These are phyloP conservation scores for Coemansia sp. DNA, from an alignment of 192 early-diverging fungal genomes.

Conservation along the genomic window DNA sequence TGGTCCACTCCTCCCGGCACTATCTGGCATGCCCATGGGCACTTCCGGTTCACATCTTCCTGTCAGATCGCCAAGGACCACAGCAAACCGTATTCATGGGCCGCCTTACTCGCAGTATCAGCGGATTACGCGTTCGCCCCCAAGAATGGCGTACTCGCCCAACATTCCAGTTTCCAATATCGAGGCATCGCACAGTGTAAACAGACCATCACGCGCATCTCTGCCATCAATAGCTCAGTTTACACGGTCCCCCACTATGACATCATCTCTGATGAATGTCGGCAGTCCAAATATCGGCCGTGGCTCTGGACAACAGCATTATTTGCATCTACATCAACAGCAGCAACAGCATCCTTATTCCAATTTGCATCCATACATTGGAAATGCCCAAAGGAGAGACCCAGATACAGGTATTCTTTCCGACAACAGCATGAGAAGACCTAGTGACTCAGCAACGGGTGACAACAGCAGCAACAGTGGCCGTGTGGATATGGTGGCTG, in stretches of 20 bases:
- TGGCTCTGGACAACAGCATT: slow-evolving; percentile 4
- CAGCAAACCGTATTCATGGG: background rate
- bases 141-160: slow-evolving; percentile 28
- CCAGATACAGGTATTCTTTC: slow-evolving; percentile 8
- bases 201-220: background rate
- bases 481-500: slow-evolving; percentile 14
- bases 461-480: slow-evolving; percentile 23
- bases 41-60: background rate
- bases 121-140: slow-evolving; percentile 28
- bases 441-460: slow-evolving; percentile 22
- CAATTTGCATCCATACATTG: background rate
- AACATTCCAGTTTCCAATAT: background rate
- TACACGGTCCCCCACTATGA: slow-evolving; percentile 7
- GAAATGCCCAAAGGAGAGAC: slow-evolving; percentile 5
- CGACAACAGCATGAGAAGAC: slow-evolving; percentile 12
- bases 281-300: slow-evolving; percentile 12
- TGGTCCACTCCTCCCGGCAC: background rate
- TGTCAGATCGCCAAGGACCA: slow-evolving; percentile 1
- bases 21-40: background rate
- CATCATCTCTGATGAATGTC: slow-evolving; percentile 21
- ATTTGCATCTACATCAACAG: slow-evolving; percentile 6
- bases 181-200: background rate
- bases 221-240: slow-evolving; percentile 41
- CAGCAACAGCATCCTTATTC: background rate
- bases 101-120: slow-evolving; percentile 1